Percentiles rank a stretch among this genome's conserved stretches.
Evolutionary conservation across 2,329 filamentous ascomycete species (phyloP).

Genomic region (Aureobasidium vineae): DNA sequence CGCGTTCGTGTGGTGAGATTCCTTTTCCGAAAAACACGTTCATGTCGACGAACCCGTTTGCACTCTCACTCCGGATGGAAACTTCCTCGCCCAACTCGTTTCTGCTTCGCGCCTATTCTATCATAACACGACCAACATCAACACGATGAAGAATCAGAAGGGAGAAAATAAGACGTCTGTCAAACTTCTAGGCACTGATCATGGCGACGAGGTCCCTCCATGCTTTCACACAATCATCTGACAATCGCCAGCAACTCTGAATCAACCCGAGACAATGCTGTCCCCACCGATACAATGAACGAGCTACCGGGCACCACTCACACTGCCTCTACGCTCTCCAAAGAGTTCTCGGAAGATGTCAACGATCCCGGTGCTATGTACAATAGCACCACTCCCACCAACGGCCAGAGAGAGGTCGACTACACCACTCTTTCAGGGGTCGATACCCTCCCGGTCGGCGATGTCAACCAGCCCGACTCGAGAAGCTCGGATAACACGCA

Average conservation of each 20-base stretch:
- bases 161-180: not conserved
- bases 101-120: not conserved
- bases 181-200: not conserved
- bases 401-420: not conserved
- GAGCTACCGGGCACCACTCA: not conserved
- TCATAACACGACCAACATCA: not conserved
- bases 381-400: too few species aligned
- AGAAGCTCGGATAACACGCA: not conserved
- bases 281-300: not conserved
- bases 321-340: too few species aligned
- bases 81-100: not conserved
- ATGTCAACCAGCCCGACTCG: not conserved
- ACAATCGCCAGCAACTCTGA: not conserved
- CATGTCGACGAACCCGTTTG: not conserved
- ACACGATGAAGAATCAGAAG: not conserved
- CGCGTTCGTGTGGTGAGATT: not conserved
- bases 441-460: not conserved
- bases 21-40: not conserved
- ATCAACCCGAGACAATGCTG: not conserved
- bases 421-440: too few species aligned
- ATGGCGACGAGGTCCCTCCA: not conserved
- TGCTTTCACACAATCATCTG: not conserved
- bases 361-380: not conserved
- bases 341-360: not conserved
- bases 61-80: not conserved